Evolutionary conservation across 1,284 basidiomycete genomes (phyloP), one percentile per base, ranked within the genome.

Genomic region (Athelia psychrophila): DNA sequence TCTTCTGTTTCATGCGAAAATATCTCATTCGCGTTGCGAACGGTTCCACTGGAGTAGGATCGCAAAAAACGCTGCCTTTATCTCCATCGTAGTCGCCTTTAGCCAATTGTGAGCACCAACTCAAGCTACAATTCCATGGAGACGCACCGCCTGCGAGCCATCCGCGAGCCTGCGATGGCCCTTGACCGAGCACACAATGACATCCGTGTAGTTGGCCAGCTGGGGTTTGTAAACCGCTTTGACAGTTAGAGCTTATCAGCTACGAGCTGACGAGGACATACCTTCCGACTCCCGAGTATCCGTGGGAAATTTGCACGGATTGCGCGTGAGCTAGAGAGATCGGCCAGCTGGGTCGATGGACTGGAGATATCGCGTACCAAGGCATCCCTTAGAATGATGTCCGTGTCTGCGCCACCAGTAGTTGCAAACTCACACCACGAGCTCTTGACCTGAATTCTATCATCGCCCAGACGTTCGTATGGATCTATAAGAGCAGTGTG

Each of bases 221-320:
- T 64, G 59, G 1, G 57, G 58, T 33, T 64, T 58, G 20, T 64
- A 60, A 2, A 77, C 75, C 2, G 74, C 76, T 25, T 56, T 65
- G 13, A 76, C 67, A 27, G 40, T 49, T 23, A 22, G 33, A 35
- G 10, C n/a, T 35, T 35, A n/a, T n/a, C 40, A 4, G 32, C 25
- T 10, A 33, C 25, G 32, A 2, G 23, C 42, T n/a, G n/a, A 15
- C 19, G 6, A 50, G 10, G n/a, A n/a, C 44, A n/a, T 48, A 73
- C 75, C 62, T 74, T 76, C 53, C 75, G n/a, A n/a, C n/a, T n/a
- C n/a, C 52, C 75, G 72, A 0, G 74, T 65, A 55, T 78, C 76
- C 2, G 68, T 71, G 1, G 74, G 72, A 0, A 77, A 60, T 51
- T 78, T 78, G 60, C 75, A 77, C 2, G 76, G 76, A 56, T 73